These are phyloP conservation scores for Vitis hybrid DNA, from an alignment of 177 flowering plant genomes.

Conservation along the genomic window DNA sequence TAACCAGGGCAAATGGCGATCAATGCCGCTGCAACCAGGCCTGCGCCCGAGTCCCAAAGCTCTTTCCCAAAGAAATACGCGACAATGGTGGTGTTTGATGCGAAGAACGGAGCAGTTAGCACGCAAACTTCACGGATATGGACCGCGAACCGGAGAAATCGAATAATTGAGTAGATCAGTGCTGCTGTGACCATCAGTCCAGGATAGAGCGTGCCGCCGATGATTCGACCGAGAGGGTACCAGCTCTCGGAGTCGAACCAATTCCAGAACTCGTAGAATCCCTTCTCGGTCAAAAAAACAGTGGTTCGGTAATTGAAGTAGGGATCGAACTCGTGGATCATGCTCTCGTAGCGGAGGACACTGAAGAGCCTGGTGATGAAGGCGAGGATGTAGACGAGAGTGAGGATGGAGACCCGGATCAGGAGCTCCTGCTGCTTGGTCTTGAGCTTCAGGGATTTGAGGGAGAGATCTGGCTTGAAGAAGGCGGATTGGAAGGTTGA, in stretches of 20 bases:
- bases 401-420: constrained; percentile 67
- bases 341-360: constrained; percentile 89
- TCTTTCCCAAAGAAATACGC: constrained; percentile 97
- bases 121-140: constrained; percentile 97
- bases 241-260: constrained; percentile 97
- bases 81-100: constrained; percentile 86
- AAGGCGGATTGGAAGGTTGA: too few relatives aligned
- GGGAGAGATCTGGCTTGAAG: constrained; percentile 15
- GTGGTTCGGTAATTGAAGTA: constrained; percentile 98
- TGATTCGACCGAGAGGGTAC: constrained; percentile 95
- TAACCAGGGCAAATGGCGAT: constrained; percentile 98
- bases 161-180: constrained; percentile 59
- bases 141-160: constrained; percentile 71
- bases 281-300: constrained; percentile 68
- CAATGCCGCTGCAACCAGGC: constrained; percentile 86
- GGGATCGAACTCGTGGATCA: constrained; percentile 99
- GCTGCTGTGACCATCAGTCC: constrained; percentile 98
- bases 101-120: constrained; percentile 91
- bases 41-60: constrained; percentile 92
- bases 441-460: constrained; percentile 66
- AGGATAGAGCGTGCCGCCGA: constrained; percentile 94
- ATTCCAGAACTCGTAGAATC: constrained; percentile 97
- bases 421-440: constrained; percentile 92
- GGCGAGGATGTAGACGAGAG: constrained; percentile 74
- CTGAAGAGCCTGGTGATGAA: constrained; percentile 83